phyloP scores from a whole-genome alignment of 176 grass and related monocot species.

The Oryza meyeriana region DNA sequence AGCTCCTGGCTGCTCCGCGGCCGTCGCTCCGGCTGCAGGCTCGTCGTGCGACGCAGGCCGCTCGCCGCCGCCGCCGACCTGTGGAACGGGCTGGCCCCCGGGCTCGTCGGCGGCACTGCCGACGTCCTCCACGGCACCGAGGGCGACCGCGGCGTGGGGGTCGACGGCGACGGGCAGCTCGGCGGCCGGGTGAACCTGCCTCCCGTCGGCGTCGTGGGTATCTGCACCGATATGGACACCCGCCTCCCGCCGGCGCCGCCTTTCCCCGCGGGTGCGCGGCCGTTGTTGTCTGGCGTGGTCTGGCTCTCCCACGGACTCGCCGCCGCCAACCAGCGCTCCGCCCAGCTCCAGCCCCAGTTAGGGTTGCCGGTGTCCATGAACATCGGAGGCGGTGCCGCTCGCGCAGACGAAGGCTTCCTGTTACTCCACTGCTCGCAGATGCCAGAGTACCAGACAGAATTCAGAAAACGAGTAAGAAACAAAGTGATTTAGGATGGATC shows the following conservation, averaged over 20 bases:
- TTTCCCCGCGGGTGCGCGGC: constrained; percentile 7
- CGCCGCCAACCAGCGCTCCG: constrained; percentile 75
- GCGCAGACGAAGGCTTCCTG: constrained; percentile 56
- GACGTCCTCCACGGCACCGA: not conserved
- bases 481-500: not conserved
- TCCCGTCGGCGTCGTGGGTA: constrained; percentile 10
- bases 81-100: not conserved
- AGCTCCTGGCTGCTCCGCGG: constrained; percentile 36
- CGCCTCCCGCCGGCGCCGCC: not conserved
- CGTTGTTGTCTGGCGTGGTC: not conserved
- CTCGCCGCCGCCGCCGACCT: not conserved
- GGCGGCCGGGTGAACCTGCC: constrained; percentile 23
- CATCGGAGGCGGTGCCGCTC: constrained; percentile 39
- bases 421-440: constrained; percentile 49
- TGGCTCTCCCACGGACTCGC: constrained; percentile 68
- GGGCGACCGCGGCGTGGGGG: constrained; percentile 22
- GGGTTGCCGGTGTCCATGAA: constrained; percentile 68
- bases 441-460: constrained; percentile 14
- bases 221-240: constrained; percentile 20
- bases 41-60: constrained; percentile 21
- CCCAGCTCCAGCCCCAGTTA: constrained; percentile 88
- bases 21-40: constrained; percentile 10
- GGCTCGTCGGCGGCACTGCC: not conserved
- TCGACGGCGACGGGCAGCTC: constrained; percentile 29
- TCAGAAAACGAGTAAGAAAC: not conserved